Conservation (phyloP, 2,329 filamentous ascomycete genomes). For the Xylaria digitata region DNA sequence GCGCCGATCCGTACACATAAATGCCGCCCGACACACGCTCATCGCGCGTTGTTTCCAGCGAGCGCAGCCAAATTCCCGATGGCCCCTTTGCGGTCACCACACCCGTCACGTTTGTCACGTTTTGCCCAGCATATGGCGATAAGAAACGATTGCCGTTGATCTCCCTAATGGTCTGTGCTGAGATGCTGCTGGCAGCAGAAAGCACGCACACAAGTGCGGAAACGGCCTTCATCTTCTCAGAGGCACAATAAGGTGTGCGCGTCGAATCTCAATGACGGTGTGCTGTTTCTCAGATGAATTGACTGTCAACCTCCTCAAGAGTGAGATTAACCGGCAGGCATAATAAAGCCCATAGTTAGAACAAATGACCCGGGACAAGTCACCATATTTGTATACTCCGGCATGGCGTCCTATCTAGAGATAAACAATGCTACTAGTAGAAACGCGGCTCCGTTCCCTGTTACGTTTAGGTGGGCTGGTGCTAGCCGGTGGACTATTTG, state of each 20-base stretch:
- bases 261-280: neutral
- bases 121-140: conserved; percentile 68
- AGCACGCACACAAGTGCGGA: conserved; percentile 39
- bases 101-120: conserved; percentile 69
- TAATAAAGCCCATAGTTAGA: neutral
- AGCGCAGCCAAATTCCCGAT: conserved; percentile 73
- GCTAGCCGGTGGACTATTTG: neutral
- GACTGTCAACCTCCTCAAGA: neutral
- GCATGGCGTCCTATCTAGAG: neutral
- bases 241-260: neutral
- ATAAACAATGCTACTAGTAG: conserved; percentile 10
- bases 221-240: conserved; percentile 24
- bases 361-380: neutral
- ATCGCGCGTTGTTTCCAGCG: conserved; percentile 66
- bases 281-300: conserved; percentile 1
- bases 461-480: neutral
- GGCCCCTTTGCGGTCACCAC: conserved; percentile 72
- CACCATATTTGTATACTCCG: conserved; percentile 11
- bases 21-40: conserved; percentile 71
- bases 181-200: conserved; percentile 48
- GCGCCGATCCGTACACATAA: conserved; percentile 69
- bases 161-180: conserved; percentile 61
- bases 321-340: neutral
- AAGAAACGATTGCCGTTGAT: conserved; percentile 75
- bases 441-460: conserved; percentile 11